A percentile compares a stretch with the other conserved stretches of the same genome.
phyloP scores from a whole-genome alignment of 768 basidiomycete species.

The Podaxis rugospora region DNA sequence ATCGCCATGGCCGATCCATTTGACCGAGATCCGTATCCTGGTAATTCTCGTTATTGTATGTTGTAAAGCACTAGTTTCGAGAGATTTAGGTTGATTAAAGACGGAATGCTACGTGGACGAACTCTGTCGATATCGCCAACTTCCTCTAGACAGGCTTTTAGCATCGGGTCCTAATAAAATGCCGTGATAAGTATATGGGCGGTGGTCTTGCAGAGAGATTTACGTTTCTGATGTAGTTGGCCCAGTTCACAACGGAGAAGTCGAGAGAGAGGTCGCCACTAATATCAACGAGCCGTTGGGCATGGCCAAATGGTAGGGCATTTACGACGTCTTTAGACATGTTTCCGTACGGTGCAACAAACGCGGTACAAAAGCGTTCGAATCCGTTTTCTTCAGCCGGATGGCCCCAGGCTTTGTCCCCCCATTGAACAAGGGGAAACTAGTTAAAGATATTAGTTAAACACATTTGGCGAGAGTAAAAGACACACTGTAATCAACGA shows the following conservation, averaged over 20 bases:
- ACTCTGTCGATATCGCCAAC: neutral
- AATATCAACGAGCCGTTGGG: constrained; percentile 42
- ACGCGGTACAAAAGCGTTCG: neutral
- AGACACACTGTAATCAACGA: constrained; percentile 52
- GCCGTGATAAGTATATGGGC: neutral
- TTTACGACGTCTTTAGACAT: constrained; percentile 17
- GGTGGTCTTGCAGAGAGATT: neutral
- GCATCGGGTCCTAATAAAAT: neutral
- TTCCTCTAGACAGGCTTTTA: neutral
- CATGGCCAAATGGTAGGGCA: constrained; percentile 41
- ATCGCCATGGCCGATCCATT: constrained; percentile 82
- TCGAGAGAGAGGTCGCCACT: constrained; percentile 47
- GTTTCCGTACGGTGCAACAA: neutral
- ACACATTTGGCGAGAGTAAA: constrained; percentile 19
- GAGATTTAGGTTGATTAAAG: neutral
- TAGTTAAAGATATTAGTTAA: neutral
- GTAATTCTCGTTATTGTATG: constrained; percentile 65
- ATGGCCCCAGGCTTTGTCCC: neutral
- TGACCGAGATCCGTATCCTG: constrained; percentile 56
- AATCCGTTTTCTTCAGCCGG: neutral
- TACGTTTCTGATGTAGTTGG: constrained; percentile 60
- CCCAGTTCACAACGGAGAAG: constrained; percentile 66
- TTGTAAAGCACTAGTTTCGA: constrained; percentile 73
- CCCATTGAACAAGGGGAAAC: neutral
- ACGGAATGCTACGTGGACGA: neutral